Conservation (phyloP, 192 early-diverging fungal species). For the Backusella morwellensis region DNA sequence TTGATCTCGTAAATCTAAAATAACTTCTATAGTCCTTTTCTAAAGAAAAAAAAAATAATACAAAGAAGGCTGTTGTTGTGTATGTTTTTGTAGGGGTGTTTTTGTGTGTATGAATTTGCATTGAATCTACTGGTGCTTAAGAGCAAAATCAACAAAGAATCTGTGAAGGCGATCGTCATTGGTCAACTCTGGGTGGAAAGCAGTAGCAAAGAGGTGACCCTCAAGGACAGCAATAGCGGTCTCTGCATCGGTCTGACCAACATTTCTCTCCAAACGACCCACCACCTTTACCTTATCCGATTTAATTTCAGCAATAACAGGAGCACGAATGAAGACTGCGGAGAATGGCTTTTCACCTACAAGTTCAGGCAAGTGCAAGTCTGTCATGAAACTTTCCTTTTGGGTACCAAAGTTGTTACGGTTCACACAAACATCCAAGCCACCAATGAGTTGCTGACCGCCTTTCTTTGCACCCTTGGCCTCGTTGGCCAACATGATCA, state of each 20-base stretch:
- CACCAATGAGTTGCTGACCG: constrained; percentile 84
- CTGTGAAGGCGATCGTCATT: constrained; percentile 83
- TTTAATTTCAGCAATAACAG: constrained; percentile 74
- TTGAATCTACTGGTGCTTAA: constrained; percentile 24
- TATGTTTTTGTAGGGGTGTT: not conserved
- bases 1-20: not conserved
- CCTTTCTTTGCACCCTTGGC: constrained; percentile 76
- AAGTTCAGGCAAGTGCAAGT: constrained; percentile 53
- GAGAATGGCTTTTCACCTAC: constrained; percentile 48
- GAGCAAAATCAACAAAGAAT: constrained; percentile 70
- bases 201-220: constrained; percentile 81
- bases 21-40: not conserved
- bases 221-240: constrained; percentile 90
- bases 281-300: constrained; percentile 72
- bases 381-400: constrained; percentile 83
- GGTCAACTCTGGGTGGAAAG: constrained; percentile 98
- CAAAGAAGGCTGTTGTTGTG: not conserved
- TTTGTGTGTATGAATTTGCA: not conserved
- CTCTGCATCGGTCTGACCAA: constrained; percentile 51
- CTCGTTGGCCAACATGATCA: constrained; percentile 86
- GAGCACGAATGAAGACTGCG: constrained; percentile 94
- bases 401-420: constrained; percentile 96
- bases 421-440: constrained; percentile 78
- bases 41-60: constrained; percentile 3
- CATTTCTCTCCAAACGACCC: constrained; percentile 57